A percentile compares a stretch with the other conserved stretches of the same genome.
Conservation (phyloP, 169 alveolate genomes). For the Theileria parva region DNA sequence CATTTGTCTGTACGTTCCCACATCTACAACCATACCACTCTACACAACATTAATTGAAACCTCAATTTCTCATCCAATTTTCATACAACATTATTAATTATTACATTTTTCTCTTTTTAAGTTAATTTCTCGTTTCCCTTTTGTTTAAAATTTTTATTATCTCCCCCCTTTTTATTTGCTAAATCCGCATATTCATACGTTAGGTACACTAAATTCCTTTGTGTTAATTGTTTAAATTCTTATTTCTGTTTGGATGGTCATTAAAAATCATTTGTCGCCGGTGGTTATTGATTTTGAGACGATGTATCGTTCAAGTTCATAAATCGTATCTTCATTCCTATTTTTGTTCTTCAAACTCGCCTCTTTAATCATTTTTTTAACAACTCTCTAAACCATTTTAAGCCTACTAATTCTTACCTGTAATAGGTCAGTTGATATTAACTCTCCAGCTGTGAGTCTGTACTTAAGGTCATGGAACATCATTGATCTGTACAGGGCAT, state of each 20-base stretch:
- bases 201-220: neutral
- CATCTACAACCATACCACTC: neutral
- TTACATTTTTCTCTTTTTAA: neutral
- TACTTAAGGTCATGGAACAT: slow-evolving; percentile 55
- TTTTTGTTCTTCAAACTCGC: neutral
- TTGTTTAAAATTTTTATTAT: too few relatives aligned
- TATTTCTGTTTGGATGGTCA: too few relatives aligned
- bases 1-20: neutral
- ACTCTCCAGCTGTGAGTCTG: slow-evolving; percentile 58
- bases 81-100: too few relatives aligned
- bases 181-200: neutral
- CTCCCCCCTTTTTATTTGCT: neutral
- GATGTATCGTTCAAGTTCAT: neutral
- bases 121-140: too few relatives aligned
- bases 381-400: neutral
- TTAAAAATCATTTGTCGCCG: neutral
- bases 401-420: slow-evolving; percentile 37
- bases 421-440: slow-evolving; percentile 54
- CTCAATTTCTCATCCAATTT: neutral
- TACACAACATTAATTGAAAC: neutral
- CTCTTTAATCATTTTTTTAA: slow-evolving; percentile 5
- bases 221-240: neutral
- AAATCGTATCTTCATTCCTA: neutral
- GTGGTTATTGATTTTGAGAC: neutral
- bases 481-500: slow-evolving; percentile 74